Conservation (phyloP, 2,329 filamentous ascomycete species). For the Claviceps spartinae region DNA sequence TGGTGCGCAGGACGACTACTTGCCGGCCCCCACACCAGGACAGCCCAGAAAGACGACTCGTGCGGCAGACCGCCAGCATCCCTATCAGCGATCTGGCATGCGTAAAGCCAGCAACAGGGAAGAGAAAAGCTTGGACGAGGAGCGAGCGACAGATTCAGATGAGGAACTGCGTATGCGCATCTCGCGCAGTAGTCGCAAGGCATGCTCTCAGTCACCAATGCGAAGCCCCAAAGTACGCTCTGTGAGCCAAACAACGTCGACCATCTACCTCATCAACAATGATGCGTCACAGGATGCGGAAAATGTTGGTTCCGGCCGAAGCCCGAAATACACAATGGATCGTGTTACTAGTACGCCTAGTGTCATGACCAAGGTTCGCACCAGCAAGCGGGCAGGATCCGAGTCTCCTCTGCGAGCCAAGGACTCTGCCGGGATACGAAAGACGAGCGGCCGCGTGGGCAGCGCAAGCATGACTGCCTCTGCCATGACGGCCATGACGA, state of each 20-base stretch:
- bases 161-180: slow-evolving; percentile 72
- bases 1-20: slow-evolving; percentile 71
- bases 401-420: slow-evolving; percentile 38
- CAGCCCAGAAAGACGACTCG: slow-evolving; percentile 84
- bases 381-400: slow-evolving; percentile 36
- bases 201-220: slow-evolving; percentile 46
- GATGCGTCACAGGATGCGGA: slow-evolving; percentile 58
- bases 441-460: slow-evolving; percentile 52
- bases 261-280: slow-evolving; percentile 51
- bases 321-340: slow-evolving; percentile 42
- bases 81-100: slow-evolving; percentile 47
- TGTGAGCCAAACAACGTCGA: slow-evolving; percentile 63
- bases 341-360: slow-evolving; percentile 39
- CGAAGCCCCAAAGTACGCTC: slow-evolving; percentile 52
- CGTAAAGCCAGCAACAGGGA: slow-evolving; percentile 30
- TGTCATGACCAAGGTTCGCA: slow-evolving; percentile 51
- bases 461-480: slow-evolving; percentile 36
- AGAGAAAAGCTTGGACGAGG: slow-evolving; percentile 38
- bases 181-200: slow-evolving; percentile 47
- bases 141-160: slow-evolving; percentile 57
- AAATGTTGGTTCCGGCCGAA: slow-evolving; percentile 47
- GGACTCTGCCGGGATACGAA: slow-evolving; percentile 43
- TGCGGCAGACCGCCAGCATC: slow-evolving; percentile 60
- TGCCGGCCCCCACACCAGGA: slow-evolving; percentile 88
- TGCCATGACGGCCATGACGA: slow-evolving; percentile 25